Percentiles rank a stretch among this genome's conserved stretches.
Conservation (phyloP, 371 early-diverging fungal genomes). For the Mortierella sp. region DNA sequence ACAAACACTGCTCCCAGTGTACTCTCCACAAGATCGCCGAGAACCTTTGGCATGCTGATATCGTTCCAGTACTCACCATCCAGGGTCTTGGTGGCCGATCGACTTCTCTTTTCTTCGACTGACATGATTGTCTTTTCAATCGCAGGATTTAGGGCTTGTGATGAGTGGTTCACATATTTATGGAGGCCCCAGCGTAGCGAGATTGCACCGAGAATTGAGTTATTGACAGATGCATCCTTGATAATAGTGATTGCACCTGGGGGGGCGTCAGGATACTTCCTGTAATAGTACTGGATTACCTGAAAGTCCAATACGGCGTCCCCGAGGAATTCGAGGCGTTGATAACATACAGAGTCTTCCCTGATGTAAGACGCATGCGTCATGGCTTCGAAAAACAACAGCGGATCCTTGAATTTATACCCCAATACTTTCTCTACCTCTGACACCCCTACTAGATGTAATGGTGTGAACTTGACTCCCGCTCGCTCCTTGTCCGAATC, state of each 20-base stretch:
- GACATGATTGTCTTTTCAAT: constrained; percentile 63
- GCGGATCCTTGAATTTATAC: constrained; percentile 77
- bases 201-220: constrained; percentile 85
- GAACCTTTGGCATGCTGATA: constrained; percentile 85
- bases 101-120: constrained; percentile 56
- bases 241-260: constrained; percentile 82
- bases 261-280: constrained; percentile 64
- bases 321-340: constrained; percentile 96
- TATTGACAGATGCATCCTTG: constrained; percentile 91
- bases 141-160: constrained; percentile 62
- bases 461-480: background rate
- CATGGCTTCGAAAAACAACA: constrained; percentile 82
- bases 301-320: constrained; percentile 92
- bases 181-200: constrained; percentile 74
- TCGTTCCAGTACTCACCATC: constrained; percentile 79
- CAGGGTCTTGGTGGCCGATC: constrained; percentile 27
- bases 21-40: constrained; percentile 92
- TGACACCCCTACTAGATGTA: background rate
- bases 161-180: constrained; percentile 75
- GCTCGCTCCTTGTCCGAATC: constrained; percentile 1
- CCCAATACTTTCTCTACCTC: constrained; percentile 66
- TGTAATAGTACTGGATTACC: constrained; percentile 79
- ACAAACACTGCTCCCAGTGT: constrained; percentile 91
- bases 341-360: constrained; percentile 77
- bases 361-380: constrained; percentile 86